Base-by-base conservation (phyloP, 768 basidiomycete genomes). In the Lentinula guzmanii region DNA sequence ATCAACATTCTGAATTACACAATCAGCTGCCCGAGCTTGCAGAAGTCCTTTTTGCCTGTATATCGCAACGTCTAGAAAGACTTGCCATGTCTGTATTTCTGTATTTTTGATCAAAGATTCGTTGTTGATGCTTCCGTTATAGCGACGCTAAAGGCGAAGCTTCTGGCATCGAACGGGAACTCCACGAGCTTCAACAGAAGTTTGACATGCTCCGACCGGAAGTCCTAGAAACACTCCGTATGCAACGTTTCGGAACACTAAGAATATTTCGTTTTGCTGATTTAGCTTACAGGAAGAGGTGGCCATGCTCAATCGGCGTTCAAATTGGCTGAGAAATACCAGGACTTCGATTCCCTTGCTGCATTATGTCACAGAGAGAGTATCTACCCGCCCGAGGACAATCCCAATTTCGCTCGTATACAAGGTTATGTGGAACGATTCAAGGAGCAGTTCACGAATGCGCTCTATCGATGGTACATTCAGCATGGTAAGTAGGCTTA, bases 391-490 rank as follows among this genome's bases (percentile, higher is more conserved):
- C 85, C 85, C 1, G 72, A 86, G 53, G 75, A 82, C 43, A 91
- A 90, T 66, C 86, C 89, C 1, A 78, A 89, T 66, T 77, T 78
- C 1, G 69, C 74, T 28, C 78, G 86, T 18, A 87, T 94, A 16
- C 82, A 87, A 66, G 70, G 71, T 4, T 97, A 94, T 72, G 84
- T 95, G 61, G 81, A 89, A 50, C 81, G 79, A 67, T 96, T 89
- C 74, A 84, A 87, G 54, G 86, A 93, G 37, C 85, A 84, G 11
- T 98, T 98, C 65, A 89, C 94, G 0, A 85, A 81, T n/a, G 88
- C 93, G 68, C 79, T 97, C n/a, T 95, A 91, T 69, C 83, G 86
- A 68, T 97, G 91, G 91, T 96, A 93, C 71, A 90, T 96, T 54
- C 90, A 93, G 65, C 87, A 95, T 65, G 91, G 93, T 90, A 61